Evolutionary conservation across 1,139 yeast species (phyloP).

Genomic region (Yamadazyma atmosphaerica): DNA sequence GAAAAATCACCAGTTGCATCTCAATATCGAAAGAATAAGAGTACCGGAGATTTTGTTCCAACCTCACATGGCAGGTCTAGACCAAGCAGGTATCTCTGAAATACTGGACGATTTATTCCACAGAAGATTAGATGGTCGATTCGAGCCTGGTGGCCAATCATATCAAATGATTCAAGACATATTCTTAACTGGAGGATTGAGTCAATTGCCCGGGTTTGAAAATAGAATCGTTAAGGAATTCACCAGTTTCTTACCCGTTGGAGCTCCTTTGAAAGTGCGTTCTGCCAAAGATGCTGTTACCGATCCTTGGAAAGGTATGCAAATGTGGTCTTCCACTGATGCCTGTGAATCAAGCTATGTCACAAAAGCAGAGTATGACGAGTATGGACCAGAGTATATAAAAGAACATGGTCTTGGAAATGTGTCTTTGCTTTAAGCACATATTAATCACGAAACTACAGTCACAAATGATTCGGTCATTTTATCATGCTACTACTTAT

Average conservation of each 20-base stretch:
- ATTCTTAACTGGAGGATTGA: constrained; percentile 85
- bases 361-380: constrained; percentile 74
- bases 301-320: constrained; percentile 97
- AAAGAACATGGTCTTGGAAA: constrained; percentile 87
- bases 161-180: constrained; percentile 58
- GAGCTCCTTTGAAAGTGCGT: constrained; percentile 60
- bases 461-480: background rate
- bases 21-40: constrained; percentile 86
- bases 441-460: background rate
- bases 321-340: constrained; percentile 62
- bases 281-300: constrained; percentile 64
- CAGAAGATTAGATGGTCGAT: constrained; percentile 57
- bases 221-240: constrained; percentile 69
- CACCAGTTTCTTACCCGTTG: constrained; percentile 68
- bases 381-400: constrained; percentile 85
- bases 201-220: constrained; percentile 63
- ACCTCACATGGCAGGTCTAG: constrained; percentile 94
- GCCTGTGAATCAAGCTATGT: constrained; percentile 54
- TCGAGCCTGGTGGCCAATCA: constrained; percentile 54
- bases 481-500: constrained; percentile 4
- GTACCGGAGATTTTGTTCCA: constrained; percentile 92
- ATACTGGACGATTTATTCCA: constrained; percentile 66
- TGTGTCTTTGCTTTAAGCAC: constrained; percentile 28
- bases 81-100: constrained; percentile 90
- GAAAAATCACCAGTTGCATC: constrained; percentile 75